These are phyloP conservation scores for Metschnikowia colocasiae DNA, from an alignment of 805 yeast genomes.

Conservation along the genomic window DNA sequence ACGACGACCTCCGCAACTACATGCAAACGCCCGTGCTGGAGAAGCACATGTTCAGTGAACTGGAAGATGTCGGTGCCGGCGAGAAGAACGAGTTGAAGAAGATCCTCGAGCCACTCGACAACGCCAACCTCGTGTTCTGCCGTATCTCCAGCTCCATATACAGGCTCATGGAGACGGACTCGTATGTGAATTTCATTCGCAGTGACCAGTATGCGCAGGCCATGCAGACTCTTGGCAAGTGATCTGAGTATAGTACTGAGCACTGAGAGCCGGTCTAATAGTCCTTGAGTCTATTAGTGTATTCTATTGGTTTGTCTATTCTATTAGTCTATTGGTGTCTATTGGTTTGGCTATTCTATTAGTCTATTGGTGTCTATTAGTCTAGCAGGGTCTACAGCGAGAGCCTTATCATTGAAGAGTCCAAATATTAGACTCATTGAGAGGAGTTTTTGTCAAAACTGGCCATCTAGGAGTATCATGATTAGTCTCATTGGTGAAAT, in stretches of 20 bases:
- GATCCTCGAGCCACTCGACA: conserved; percentile 8
- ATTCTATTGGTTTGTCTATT: too few species aligned
- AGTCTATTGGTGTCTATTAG: too few species aligned
- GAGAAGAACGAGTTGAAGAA: conserved; percentile 5
- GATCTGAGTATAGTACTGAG: neutral
- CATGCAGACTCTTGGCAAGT: conserved; percentile 8
- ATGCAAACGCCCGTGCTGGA: conserved; percentile 14
- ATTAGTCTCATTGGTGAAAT: too few species aligned
- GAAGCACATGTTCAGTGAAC: neutral
- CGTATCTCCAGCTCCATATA: conserved; percentile 48
- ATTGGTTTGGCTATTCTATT: too few species aligned
- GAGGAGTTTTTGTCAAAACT: too few species aligned
- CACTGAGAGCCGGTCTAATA: too few species aligned
- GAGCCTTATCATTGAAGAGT: too few species aligned
- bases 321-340: too few species aligned
- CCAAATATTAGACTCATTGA: too few species aligned
- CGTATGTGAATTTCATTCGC: conserved; percentile 62
- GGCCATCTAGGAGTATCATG: too few species aligned
- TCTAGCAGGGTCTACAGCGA: too few species aligned
- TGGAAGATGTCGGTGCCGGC: neutral
- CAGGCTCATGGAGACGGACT: conserved; percentile 65
- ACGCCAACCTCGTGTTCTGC: conserved; percentile 36
- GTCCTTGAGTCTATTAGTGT: too few species aligned
- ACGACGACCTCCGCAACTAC: conserved; percentile 11
- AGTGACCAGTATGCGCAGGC: conserved; percentile 24